A percentile compares a stretch with the other conserved stretches of the same genome.
Evolutionary conservation across 2,329 filamentous ascomycete species (phyloP).

Genomic region (Microsporum audouinii): DNA sequence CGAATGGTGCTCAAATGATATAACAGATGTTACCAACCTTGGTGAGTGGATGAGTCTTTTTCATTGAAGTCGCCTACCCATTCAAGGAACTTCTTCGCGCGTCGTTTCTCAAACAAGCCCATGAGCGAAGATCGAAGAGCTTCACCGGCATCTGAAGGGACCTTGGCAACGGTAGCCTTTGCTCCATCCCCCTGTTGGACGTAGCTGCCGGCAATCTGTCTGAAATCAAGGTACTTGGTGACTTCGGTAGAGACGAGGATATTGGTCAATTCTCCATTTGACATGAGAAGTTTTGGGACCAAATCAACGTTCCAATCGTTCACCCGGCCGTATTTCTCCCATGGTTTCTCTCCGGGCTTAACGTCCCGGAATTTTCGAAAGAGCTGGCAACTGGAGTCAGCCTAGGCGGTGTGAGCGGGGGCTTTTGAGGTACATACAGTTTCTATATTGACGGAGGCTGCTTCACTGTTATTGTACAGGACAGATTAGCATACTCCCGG

Average conservation of each 20-base stretch:
- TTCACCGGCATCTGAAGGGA: conserved; percentile 84
- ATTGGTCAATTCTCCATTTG: conserved; percentile 94
- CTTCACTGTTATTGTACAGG: conserved; percentile 51
- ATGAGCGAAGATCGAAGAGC: conserved; percentile 86
- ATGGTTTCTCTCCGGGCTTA: conserved; percentile 68
- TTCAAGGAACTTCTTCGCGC: conserved; percentile 92
- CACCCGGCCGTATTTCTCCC: conserved; percentile 91
- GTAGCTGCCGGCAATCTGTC: conserved; percentile 89
- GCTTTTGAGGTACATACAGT: conserved; percentile 47
- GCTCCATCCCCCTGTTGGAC: conserved; percentile 77
- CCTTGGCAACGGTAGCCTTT: conserved; percentile 90
- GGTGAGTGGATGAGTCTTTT: conserved; percentile 75
- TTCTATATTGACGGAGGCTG: conserved; percentile 93
- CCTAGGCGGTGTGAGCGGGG: conserved; percentile 16
- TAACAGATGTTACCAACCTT: conserved; percentile 49
- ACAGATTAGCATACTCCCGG: conserved; percentile 17
- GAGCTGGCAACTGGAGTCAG: conserved; percentile 49
- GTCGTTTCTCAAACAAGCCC: conserved; percentile 94
- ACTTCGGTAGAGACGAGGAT: conserved; percentile 95
- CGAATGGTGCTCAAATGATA: neutral
- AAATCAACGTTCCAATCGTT: conserved; percentile 99
- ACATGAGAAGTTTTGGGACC: conserved; percentile 97
- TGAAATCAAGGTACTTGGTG: conserved; percentile 80
- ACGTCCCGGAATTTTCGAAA: conserved; percentile 95
- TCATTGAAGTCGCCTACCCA: conserved; percentile 82